Base-by-base conservation (phyloP, 352 stramenopile genomes). In the Elongisporangium prolatum region DNA sequence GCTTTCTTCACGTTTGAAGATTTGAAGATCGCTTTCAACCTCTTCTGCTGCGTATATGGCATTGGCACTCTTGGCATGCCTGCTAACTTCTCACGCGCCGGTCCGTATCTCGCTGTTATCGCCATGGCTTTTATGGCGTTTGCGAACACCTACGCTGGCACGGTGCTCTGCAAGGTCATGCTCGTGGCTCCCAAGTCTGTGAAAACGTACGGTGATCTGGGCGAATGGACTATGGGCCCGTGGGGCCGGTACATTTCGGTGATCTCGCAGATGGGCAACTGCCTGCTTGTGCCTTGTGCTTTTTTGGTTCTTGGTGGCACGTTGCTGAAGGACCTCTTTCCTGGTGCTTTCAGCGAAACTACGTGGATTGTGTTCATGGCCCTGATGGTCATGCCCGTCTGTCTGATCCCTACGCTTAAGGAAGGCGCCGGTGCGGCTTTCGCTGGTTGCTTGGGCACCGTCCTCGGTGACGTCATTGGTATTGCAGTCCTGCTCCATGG, bases 21-120 rank as follows among this genome's bases (percentile, higher is more conserved):
- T 54, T 59, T 64, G 61, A 86, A 84, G 63, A 61, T 57, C 17
- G 63, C 63, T 11, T 77, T 77, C 57, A 69, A 69, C 48, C 65
- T 78, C 40, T 68, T 85, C 48, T 87, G 77, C 61, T 82, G 73
- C 47, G 73, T 87, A 28, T 86, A 53, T 38, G 77, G 77, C 52
- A 81, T 88, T 52, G 77, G 77, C 14, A 83, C 77, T 50, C 72
- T 88, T 50, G 76, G 76, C 52, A 68, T 88, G 50, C 76, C 77
- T 0, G 68, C 67, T 7, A 88, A 86, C 57, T 88, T 74, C 20
- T 62, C 76, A 14, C 76, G 76, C 20, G 75, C 76, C 18, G 76
- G 76, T 0, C 75, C 75, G 2, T 17, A 67, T 28, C 68, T 68
- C 37, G 76, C 76, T 16, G 61, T 64, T 5, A 60, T 75, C 37